Evolutionary conservation across 2,329 filamentous ascomycete genomes (phyloP).

Genomic region (Fusarium secorum): DNA sequence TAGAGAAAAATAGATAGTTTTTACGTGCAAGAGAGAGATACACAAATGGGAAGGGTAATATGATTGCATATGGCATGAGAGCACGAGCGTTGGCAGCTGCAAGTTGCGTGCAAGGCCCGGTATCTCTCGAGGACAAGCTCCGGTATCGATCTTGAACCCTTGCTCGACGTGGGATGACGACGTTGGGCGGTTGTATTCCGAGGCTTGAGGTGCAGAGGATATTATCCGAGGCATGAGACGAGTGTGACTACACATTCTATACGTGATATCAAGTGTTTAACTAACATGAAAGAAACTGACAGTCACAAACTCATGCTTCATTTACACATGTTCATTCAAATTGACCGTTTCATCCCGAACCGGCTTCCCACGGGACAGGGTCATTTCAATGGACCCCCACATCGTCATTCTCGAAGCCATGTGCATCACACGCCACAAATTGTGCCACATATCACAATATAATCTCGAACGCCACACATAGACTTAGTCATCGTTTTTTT

Average conservation of each 20-base stretch:
- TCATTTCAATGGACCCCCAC: slow-evolving; percentile 31
- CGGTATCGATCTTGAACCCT: slow-evolving; percentile 29
- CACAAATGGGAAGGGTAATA: background rate
- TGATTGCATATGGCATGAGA: slow-evolving; percentile 17
- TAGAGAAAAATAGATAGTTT: slow-evolving; percentile 15
- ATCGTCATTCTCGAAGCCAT: slow-evolving; percentile 7
- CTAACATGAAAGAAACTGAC: background rate
- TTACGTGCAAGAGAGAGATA: background rate
- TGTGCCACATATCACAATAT: background rate
- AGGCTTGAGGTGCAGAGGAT: background rate
- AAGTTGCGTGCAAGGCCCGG: slow-evolving; percentile 15
- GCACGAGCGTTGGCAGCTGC: slow-evolving; percentile 4
- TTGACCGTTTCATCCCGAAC: slow-evolving; percentile 38
- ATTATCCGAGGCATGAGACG: slow-evolving; percentile 12
- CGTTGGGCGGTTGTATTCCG: slow-evolving; percentile 2
- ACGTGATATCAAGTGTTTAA: background rate
- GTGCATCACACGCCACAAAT: background rate
- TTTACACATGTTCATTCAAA: background rate
- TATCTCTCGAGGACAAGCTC: slow-evolving; percentile 25
- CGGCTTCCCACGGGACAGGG: slow-evolving; percentile 38
- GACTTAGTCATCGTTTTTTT: slow-evolving; percentile 1
- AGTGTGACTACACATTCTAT: background rate
- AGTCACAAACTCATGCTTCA: background rate
- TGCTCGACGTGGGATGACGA: slow-evolving; percentile 34
- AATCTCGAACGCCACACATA: background rate